Base-by-base conservation (phyloP, 1,284 basidiomycete genomes). In the Austroboletus novae-zelandiae region DNA sequence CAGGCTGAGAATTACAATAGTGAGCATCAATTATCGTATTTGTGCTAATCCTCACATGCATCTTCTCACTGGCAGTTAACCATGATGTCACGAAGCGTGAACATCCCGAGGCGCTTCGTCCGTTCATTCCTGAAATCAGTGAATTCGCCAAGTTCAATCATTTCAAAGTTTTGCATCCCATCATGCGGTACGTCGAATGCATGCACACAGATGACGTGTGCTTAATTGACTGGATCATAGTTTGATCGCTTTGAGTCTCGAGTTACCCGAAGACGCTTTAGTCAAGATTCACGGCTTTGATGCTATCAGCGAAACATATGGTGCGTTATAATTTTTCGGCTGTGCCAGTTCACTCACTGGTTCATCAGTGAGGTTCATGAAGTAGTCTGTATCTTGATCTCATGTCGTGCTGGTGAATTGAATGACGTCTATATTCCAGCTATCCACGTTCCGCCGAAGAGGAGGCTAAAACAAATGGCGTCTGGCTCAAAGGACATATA, bases 401-500 rank as follows among this genome's bases (percentile, higher is more conserved):
- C 9, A 9, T 43, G 17, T 14, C 23, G 3, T 17, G 11, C 15
- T 18, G 5, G 15, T 29, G 23, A 20, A 5, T 37, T 42, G 31
- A 43, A 17, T 15, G 17, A 20, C 23, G 41, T 30, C 13, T n/a
- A 4, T 18, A 9, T 27, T 31, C 29, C 43, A 76, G 74, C 51
- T 73, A 72, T 54, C 74, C 74, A n/a, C 68, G 71, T 40, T 70
- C 76, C 0, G 64, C 71, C 29, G 79, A 82, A 15, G 82, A 84
- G 46, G 82, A 84, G 55, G 50, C 57, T 14, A 78, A 76, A 58
- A 74, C 80, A 0, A 77, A 78, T 45, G 73, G 79, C 41, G 75
- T 82, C 17, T 82, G 79, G 81, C 64, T 83, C 31, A 81, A 83
- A 59, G 83, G 82, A 5, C 82, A 84, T 56, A 81, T 78, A 9